Base-by-base conservation (phyloP, 768 basidiomycete genomes). In the Clitopilus hobsonii region DNA sequence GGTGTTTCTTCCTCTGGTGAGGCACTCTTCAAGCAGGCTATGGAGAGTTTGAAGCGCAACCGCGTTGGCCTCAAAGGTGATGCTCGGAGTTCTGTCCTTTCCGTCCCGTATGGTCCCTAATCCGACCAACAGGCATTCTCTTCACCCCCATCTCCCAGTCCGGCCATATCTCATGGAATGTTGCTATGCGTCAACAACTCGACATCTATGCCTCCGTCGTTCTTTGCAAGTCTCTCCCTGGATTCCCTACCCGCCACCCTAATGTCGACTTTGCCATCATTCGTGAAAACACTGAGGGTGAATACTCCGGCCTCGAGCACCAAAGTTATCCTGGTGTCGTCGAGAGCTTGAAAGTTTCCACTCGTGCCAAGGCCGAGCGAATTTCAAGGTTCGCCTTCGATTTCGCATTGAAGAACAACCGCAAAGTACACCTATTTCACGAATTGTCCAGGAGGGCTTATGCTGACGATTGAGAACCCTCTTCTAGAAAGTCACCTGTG, bases 181-280 rank as follows among this genome's bases (percentile, higher is more conserved):
- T 99, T 56, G 97, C 97, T 59, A 98, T 99, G 94, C 90, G 97
- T 61, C 96, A 98, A 70, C 91, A 96, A 68, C 89, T 99, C 60
- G 97, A 99, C 72, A 98, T 99, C 63, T 99, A 98, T 71, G 97
- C 97, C 22, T 98, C 96, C 8, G 91, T 98, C 63, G 94, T 98
- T 52, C 82, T 98, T 52, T 98, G 96, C 87, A 98, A 98, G 74
- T 94, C 96, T 47, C 84, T 98, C 51, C 92, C 94, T 11, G 97
- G 97, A 52, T 86, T 93, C 75, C 90, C 95, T 38, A 98, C 97
- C 30, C 89, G 97, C 59, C 97, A 99, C 74, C 79, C 85, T 57
- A 91, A 96, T 67, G 97, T 99, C 67, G 96, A 99, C 74, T 97
- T 98, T 69, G 95, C 92, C 65, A 95, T 99, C 72, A 98, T 99